phyloP scores from a whole-genome alignment of 192 early-diverging fungal species.

The Coemansia sp. region DNA sequence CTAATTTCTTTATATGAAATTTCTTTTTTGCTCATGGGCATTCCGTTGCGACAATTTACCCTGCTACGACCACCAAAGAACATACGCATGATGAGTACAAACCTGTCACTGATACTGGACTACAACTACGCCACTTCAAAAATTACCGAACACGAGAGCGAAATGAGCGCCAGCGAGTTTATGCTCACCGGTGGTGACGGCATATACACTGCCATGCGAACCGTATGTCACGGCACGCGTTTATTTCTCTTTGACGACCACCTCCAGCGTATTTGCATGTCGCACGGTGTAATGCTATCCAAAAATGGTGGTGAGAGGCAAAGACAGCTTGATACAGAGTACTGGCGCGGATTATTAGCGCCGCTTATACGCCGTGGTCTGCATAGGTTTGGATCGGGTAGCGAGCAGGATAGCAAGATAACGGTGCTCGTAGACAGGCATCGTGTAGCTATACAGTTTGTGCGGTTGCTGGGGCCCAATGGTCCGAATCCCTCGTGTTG shows the following conservation, averaged over 20 bases:
- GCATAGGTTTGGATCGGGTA: background rate
- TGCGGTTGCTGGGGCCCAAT: slow-evolving; percentile 8
- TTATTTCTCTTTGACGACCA: slow-evolving; percentile 48
- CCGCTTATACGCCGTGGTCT: slow-evolving; percentile 40
- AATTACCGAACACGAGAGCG: slow-evolving; percentile 18
- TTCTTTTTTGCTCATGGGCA: background rate
- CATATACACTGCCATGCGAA: slow-evolving; percentile 51
- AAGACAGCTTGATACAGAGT: slow-evolving; percentile 7
- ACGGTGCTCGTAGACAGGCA: slow-evolving; percentile 35
- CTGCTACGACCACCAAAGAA: background rate
- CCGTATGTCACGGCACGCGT: slow-evolving; percentile 26
- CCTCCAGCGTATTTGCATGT: slow-evolving; percentile 44
- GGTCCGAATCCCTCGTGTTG: slow-evolving; percentile 9
- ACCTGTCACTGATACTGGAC: slow-evolving; percentile 34
- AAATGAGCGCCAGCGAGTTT: slow-evolving; percentile 35
- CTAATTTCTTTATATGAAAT: background rate
- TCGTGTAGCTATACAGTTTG: slow-evolving; percentile 28
- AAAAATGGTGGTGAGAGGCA: background rate
- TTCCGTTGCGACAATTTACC: background rate
- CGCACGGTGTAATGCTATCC: slow-evolving; percentile 23
- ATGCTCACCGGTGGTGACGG: slow-evolving; percentile 44
- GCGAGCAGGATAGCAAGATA: slow-evolving; percentile 35
- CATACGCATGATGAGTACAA: slow-evolving; percentile 15
- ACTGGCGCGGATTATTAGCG: slow-evolving; percentile 34
- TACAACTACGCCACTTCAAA: slow-evolving; percentile 25